Evolutionary conservation across 129 eudicot species (phyloP).

Genomic region (Helichrysum umbraculigerum): DNA sequence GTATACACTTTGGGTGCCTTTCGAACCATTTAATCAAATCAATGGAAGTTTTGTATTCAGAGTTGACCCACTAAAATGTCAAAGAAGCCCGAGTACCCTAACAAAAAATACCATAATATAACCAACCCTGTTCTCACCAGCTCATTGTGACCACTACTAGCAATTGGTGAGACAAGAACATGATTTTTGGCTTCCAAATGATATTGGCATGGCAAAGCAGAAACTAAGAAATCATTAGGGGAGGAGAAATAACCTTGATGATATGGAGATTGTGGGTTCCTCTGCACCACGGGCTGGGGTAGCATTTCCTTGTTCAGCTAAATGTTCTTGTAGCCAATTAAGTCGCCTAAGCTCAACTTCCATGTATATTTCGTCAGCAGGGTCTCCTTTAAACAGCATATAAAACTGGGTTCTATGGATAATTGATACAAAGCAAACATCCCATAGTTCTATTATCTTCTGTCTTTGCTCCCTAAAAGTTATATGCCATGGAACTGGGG

Average conservation of each 20-base stretch:
- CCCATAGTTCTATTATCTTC: conserved; percentile 88
- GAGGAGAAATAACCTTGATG: conserved; percentile 71
- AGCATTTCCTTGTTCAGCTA: conserved; percentile 77
- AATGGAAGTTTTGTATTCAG: too few relatives aligned
- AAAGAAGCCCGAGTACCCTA: too few relatives aligned
- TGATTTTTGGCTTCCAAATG: neutral
- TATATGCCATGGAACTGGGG: conserved; percentile 66
- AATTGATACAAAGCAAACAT: conserved; percentile 79
- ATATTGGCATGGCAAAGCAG: neutral
- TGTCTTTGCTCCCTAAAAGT: conserved; percentile 84
- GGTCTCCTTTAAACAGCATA: conserved; percentile 89
- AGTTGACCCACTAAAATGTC: too few relatives aligned
- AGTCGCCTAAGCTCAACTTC: conserved; percentile 95
- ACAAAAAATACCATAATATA: too few relatives aligned
- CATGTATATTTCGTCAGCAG: conserved; percentile 88
- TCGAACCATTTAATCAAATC: too few relatives aligned
- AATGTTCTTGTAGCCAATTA: conserved; percentile 82
- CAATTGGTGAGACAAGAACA: neutral
- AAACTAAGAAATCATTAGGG: conserved; percentile 6
- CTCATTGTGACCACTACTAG: too few relatives aligned
- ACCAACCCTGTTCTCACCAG: too few relatives aligned
- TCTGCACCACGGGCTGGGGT: conserved; percentile 83
- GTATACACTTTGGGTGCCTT: too few relatives aligned
- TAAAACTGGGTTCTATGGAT: conserved; percentile 94
- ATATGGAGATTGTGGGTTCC: conserved; percentile 72